Evolutionary conservation across 148 eudicot genomes (phyloP).

Genomic region (Rhododendron simsii): DNA sequence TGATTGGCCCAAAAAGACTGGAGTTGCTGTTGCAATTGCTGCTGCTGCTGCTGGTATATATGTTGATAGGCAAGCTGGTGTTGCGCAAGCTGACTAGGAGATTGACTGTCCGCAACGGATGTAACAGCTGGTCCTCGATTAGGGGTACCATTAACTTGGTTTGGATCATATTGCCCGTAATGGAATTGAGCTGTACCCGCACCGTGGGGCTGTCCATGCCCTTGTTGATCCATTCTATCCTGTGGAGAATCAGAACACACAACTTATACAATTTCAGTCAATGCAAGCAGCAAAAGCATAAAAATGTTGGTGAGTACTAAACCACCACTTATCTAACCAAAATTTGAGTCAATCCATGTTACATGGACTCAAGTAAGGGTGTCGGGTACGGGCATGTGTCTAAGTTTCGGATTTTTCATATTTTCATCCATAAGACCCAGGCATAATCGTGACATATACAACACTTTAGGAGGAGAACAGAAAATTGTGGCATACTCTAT

Average conservation of each 20-base stretch:
- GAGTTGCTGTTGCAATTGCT: conserved; percentile 64
- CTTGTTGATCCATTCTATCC: conserved; percentile 68
- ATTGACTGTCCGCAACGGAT: conserved; percentile 35
- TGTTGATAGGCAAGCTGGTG: conserved; percentile 76
- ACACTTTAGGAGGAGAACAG: neutral
- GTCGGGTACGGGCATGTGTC: neutral
- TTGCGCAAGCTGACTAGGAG: conserved; percentile 44
- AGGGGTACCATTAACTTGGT: conserved; percentile 50
- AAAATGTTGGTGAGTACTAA: neutral
- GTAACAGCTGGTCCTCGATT: conserved; percentile 27
- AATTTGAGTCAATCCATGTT: neutral
- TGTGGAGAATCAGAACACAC: neutral
- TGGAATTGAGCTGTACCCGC: conserved; percentile 49
- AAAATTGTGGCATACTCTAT: neutral
- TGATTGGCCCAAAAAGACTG: conserved; percentile 66
- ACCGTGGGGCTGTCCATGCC: conserved; percentile 47
- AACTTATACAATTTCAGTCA: neutral
- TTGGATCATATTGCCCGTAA: conserved; percentile 47
- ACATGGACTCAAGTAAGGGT: neutral
- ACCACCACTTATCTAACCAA: neutral
- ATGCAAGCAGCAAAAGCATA: neutral
- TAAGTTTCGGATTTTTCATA: neutral
- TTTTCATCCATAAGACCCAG: neutral
- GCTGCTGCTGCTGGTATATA: conserved; percentile 71
- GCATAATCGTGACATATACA: neutral